phyloP scores from a whole-genome alignment of 2,329 filamentous ascomycete species.

The Akanthomyces uredinophilus region DNA sequence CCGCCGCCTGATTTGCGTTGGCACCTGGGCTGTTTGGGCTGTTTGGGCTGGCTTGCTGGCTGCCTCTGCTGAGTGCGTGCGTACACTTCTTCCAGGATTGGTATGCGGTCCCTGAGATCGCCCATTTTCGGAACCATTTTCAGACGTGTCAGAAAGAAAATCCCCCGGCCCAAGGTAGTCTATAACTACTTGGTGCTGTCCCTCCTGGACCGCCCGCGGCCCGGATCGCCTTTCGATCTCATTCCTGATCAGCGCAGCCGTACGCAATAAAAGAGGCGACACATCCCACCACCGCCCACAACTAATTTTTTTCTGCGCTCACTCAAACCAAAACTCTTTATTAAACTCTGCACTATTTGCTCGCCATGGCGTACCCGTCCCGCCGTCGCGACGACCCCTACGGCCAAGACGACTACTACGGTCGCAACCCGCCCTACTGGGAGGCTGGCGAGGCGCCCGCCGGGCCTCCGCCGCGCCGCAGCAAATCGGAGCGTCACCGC shows the following conservation, averaged over 20 bases:
- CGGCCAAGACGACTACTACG: constrained; percentile 20
- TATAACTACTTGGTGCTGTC: constrained; percentile 1
- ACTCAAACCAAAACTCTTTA: not conserved
- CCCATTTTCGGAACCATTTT: not conserved
- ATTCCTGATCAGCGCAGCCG: not conserved
- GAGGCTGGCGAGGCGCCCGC: constrained; percentile 6
- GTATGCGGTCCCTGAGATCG: not conserved
- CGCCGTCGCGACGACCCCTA: constrained; percentile 21
- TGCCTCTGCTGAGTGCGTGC: not conserved
- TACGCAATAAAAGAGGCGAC: not conserved
- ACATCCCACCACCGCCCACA: not conserved
- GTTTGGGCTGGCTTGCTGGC: not conserved
- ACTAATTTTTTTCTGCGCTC: not conserved
- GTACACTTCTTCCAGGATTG: too few relatives aligned
- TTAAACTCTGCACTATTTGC: not conserved
- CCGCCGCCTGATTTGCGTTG: constrained; percentile 9
- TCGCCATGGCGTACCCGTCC: constrained; percentile 23
- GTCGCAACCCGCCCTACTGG: constrained; percentile 17
- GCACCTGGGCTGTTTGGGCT: constrained; percentile 4
- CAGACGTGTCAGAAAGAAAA: not conserved
- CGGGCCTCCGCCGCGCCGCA: constrained; percentile 18
- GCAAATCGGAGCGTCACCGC: constrained; percentile 22
- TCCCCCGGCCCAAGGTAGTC: not conserved
- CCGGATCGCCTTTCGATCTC: not conserved
- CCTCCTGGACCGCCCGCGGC: not conserved